Percentiles rank a stretch among this genome's conserved stretches.
These are phyloP conservation scores for Candida schatavii DNA, from an alignment of 805 yeast species.

Conservation along the genomic window DNA sequence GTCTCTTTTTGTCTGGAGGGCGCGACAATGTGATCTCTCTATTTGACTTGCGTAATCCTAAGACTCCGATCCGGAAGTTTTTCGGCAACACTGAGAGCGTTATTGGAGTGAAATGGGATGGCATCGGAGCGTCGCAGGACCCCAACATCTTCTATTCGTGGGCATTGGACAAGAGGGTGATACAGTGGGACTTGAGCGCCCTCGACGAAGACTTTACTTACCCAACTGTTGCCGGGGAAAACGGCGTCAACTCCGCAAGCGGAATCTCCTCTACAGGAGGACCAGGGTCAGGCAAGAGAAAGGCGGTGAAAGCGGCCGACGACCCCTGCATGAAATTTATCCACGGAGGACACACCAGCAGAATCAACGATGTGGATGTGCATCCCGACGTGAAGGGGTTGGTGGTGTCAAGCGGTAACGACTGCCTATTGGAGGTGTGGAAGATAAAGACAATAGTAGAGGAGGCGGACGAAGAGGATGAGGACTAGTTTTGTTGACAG, in stretches of 20 bases:
- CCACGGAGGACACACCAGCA: slow-evolving; percentile 84
- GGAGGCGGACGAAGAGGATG: slow-evolving; percentile 33
- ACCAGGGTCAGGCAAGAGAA: slow-evolving; percentile 40
- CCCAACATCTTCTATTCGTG: slow-evolving; percentile 55
- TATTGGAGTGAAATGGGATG: slow-evolving; percentile 49
- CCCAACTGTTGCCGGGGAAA: slow-evolving; percentile 15
- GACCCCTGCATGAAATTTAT: slow-evolving; percentile 78
- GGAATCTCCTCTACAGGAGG: not conserved
- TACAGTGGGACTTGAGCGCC: slow-evolving; percentile 69
- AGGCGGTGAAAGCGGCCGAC: slow-evolving; percentile 48
- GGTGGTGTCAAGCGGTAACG: slow-evolving; percentile 70
- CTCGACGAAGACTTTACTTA: slow-evolving; percentile 52
- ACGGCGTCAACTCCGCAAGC: slow-evolving; percentile 8
- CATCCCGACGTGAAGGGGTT: slow-evolving; percentile 60
- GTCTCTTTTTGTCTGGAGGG: slow-evolving; percentile 72
- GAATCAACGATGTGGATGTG: slow-evolving; percentile 65
- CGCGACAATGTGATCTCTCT: slow-evolving; percentile 70
- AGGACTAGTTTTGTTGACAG: no score
- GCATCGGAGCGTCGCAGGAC: slow-evolving; percentile 46
- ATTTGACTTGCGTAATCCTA: slow-evolving; percentile 70
- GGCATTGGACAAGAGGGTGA: slow-evolving; percentile 65
- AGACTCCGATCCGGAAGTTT: slow-evolving; percentile 57
- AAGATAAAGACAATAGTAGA: slow-evolving; percentile 52
- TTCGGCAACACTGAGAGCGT: slow-evolving; percentile 58
- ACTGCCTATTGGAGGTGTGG: slow-evolving; percentile 75